Conservation (phyloP, 2,329 filamentous ascomycete genomes). For the Dendryphion nanum region DNA sequence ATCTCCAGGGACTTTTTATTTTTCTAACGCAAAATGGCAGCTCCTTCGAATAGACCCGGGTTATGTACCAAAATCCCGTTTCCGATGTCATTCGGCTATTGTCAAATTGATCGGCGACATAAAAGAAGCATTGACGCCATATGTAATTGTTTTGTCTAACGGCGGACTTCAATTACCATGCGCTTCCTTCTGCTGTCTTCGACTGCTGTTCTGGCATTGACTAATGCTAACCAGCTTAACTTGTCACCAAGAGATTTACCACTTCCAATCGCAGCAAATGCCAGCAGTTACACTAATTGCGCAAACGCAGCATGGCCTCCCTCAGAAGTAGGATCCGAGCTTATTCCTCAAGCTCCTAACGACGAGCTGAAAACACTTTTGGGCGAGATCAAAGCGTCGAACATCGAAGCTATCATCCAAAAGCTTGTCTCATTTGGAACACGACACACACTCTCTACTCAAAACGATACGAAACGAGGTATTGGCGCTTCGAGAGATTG, state of each 20-base stretch:
- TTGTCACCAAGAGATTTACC: constrained; percentile 23
- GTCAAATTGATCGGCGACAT: too few relatives aligned
- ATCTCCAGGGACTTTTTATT: too few relatives aligned
- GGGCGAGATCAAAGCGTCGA: constrained; percentile 40
- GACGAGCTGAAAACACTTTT: constrained; percentile 42
- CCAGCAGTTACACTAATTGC: constrained; percentile 31
- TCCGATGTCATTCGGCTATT: too few relatives aligned
- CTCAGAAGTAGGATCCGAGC: constrained; percentile 34
- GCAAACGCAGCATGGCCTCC: constrained; percentile 44
- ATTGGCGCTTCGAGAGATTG: constrained; percentile 59
- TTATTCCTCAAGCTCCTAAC: constrained; percentile 43
- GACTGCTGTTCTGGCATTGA: constrained; percentile 16
- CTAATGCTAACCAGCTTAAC: constrained; percentile 24
- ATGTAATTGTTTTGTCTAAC: too few relatives aligned
- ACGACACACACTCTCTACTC: constrained; percentile 55
- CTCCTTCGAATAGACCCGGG: too few relatives aligned
- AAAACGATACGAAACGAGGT: constrained; percentile 51
- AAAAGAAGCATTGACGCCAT: too few relatives aligned
- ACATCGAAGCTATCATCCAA: constrained; percentile 52
- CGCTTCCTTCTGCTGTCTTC: not conserved
- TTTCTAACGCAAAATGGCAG: constrained; percentile 6
- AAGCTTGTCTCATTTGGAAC: constrained; percentile 59
- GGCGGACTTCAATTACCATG: too few relatives aligned
- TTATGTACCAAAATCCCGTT: too few relatives aligned
- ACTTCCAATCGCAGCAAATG: constrained; percentile 29